Conservation (phyloP, 352 stramenopile species). For the Phytopythium kandeliae region DNA sequence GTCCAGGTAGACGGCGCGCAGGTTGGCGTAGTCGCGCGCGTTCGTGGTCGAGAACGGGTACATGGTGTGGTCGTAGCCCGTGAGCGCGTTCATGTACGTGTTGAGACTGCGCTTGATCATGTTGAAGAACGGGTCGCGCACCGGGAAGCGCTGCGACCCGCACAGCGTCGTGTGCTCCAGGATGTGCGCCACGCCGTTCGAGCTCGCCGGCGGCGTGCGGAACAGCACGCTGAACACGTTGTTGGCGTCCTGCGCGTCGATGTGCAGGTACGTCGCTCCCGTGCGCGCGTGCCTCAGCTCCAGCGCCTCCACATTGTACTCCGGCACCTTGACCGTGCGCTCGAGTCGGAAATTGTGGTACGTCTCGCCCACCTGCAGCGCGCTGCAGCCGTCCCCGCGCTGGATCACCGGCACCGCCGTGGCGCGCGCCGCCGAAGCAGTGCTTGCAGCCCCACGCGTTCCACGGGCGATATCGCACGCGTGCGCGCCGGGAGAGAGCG, state of each 20-base stretch:
- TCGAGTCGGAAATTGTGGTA: conserved; percentile 77
- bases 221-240: conserved; percentile 96
- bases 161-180: conserved; percentile 95
- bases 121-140: conserved; percentile 99
- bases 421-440: not conserved
- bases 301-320: conserved; percentile 79
- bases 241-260: conserved; percentile 79
- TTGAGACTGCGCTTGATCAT: conserved; percentile 98
- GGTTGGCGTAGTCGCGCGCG: conserved; percentile 96
- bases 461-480: not conserved
- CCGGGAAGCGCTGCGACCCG: conserved; percentile 94
- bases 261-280: conserved; percentile 71
- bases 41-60: conserved; percentile 99
- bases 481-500: not conserved
- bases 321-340: conserved; percentile 54
- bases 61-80: conserved; percentile 97
- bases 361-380: conserved; percentile 49
- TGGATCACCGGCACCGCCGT: conserved; percentile 9
- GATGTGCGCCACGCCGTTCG: conserved; percentile 98
- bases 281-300: conserved; percentile 73
- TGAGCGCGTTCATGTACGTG: conserved; percentile 99
- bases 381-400: conserved; percentile 48
- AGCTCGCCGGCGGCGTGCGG: conserved; percentile 94
- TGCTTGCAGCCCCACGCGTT: not conserved
- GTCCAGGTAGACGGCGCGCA: conserved; percentile 97